These are phyloP conservation scores for Cylindrotheca closterium DNA, from an alignment of 108 stramenopile species.

Conservation along the genomic window DNA sequence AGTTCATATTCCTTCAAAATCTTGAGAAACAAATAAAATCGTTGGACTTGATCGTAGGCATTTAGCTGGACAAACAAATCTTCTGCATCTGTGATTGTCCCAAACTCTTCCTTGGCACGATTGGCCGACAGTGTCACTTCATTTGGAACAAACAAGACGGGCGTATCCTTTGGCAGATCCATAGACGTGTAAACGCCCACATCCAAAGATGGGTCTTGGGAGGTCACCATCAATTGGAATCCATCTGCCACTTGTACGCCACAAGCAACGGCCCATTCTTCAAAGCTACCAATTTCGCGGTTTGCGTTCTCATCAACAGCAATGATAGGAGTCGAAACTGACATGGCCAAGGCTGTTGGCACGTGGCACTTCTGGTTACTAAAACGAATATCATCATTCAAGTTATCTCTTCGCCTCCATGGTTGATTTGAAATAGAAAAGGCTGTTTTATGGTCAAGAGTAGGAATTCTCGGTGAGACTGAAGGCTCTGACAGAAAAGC, in stretches of 20 bases:
- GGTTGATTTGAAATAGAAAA: no score
- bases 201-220: constrained; percentile 9
- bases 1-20: constrained; percentile 44
- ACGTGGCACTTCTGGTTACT: no score
- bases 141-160: constrained; percentile 42
- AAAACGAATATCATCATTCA: no score
- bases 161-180: constrained; percentile 37
- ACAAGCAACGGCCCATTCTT: constrained; percentile 39
- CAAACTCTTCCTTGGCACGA: constrained; percentile 38
- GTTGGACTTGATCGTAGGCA: constrained; percentile 6
- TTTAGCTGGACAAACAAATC: constrained; percentile 25
- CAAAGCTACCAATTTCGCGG: constrained; percentile 41
- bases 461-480: no score
- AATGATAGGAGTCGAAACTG: constrained; percentile 1
- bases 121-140: constrained; percentile 36
- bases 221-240: constrained; percentile 38
- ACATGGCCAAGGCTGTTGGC: no score
- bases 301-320: constrained; percentile 35
- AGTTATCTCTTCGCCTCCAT: no score
- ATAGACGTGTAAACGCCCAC: constrained; percentile 24
- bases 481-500: no score
- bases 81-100: constrained; percentile 26
- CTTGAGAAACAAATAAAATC: constrained; percentile 43
- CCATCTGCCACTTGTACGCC: constrained; percentile 44
- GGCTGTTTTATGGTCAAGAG: no score